A percentile compares a stretch with the other conserved stretches of the same genome.
Evolutionary conservation across 768 basidiomycete species (phyloP).

Genomic region (Baorangia bicolor): DNA sequence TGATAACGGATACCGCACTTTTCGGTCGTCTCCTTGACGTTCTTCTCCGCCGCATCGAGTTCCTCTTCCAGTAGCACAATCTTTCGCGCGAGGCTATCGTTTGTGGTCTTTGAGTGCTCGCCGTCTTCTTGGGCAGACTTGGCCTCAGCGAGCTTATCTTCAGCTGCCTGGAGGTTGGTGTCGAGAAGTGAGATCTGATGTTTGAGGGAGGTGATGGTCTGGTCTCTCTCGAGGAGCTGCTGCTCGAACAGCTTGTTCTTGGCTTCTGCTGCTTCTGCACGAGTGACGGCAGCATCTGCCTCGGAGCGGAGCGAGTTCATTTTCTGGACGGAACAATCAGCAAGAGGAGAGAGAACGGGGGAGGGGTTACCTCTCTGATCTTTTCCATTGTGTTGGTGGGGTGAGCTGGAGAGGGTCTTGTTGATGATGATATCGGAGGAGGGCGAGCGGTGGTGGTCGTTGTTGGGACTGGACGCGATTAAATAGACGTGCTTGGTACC

Average conservation of each 20-base stretch:
- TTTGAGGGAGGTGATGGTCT: constrained; percentile 79
- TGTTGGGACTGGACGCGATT: constrained; percentile 22
- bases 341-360: neutral
- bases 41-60: constrained; percentile 93
- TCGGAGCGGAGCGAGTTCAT: constrained; percentile 75
- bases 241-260: constrained; percentile 82
- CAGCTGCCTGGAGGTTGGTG: constrained; percentile 65
- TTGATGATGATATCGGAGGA: constrained; percentile 2
- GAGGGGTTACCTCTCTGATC: constrained; percentile 42
- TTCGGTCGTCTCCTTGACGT: constrained; percentile 93
- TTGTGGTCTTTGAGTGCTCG: constrained; percentile 66
- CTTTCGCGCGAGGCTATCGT: constrained; percentile 77
- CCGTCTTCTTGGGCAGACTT: constrained; percentile 68
- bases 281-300: constrained; percentile 74
- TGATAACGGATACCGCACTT: constrained; percentile 52
- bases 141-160: constrained; percentile 58
- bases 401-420: neutral
- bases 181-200: constrained; percentile 70
- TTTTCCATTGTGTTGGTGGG: constrained; percentile 41
- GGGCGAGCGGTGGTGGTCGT: constrained; percentile 3
- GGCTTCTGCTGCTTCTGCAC: constrained; percentile 86
- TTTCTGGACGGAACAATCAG: constrained; percentile 47
- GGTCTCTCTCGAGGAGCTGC: constrained; percentile 73
- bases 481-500: constrained; percentile 19
- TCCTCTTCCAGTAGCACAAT: constrained; percentile 93